These are phyloP conservation scores for Dicorynia guianensis DNA, from an alignment of 306 rosid genomes.

Conservation along the genomic window DNA sequence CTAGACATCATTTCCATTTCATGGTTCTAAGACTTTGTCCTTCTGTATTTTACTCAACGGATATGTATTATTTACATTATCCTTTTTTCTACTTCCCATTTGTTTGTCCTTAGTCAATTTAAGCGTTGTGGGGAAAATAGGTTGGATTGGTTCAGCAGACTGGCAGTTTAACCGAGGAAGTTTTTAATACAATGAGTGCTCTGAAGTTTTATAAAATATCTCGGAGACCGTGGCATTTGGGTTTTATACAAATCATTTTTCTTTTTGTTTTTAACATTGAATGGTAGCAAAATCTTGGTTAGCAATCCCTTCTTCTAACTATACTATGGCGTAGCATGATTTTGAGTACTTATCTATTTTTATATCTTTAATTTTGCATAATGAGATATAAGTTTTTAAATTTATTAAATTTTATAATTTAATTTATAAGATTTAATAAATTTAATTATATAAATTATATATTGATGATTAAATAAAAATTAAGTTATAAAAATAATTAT, in stretches of 20 bases:
- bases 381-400: no score
- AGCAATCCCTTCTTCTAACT: no score
- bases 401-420: no score
- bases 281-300: no score
- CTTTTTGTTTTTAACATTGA: no score
- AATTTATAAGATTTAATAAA: no score
- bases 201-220: neutral
- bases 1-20: constrained; percentile 19
- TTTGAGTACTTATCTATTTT: no score
- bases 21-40: constrained; percentile 23
- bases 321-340: no score
- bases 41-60: constrained; percentile 19
- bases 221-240: neutral
- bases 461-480: no score
- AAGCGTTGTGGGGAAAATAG: constrained; percentile 1
- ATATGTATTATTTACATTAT: constrained; percentile 11
- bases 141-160: neutral
- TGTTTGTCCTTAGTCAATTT: neutral
- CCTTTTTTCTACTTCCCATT: neutral
- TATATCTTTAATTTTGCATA: no score
- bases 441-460: no score
- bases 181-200: neutral
- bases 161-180: neutral
- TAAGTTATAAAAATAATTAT: no score
- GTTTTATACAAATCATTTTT: neutral